A percentile compares a stretch with the other conserved stretches of the same genome.
Evolutionary conservation across 2,329 filamentous ascomycete species (phyloP).

Genomic region (Ilyonectria robusta): DNA sequence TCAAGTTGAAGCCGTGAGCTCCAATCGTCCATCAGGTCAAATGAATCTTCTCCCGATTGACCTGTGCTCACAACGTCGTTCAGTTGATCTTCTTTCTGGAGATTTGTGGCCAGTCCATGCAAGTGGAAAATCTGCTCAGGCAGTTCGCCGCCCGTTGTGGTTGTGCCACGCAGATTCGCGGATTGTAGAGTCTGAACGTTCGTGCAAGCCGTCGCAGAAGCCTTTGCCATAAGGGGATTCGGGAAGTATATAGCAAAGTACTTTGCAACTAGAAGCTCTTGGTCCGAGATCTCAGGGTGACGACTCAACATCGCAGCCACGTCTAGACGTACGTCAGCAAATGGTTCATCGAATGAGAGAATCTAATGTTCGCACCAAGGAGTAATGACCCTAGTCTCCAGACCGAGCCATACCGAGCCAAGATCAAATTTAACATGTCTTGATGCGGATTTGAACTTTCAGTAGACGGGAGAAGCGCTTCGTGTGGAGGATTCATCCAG

Average conservation of each 20-base stretch:
- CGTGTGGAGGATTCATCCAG: not conserved
- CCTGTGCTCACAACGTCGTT: too few relatives aligned
- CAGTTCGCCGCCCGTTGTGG: too few relatives aligned
- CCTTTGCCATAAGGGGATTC: not conserved
- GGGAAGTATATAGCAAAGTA: slow-evolving; percentile 2
- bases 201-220: too few relatives aligned
- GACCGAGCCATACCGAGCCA: not conserved
- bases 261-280: not conserved
- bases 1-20: not conserved
- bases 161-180: too few relatives aligned
- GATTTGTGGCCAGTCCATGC: too few relatives aligned
- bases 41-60: not conserved
- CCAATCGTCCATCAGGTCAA: not conserved
- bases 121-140: too few relatives aligned
- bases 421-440: not conserved
- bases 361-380: not conserved
- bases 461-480: not conserved
- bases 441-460: not conserved
- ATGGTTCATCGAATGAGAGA: not conserved
- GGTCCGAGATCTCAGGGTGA: not conserved
- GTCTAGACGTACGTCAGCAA: not conserved
- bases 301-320: not conserved
- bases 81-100: too few relatives aligned
- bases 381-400: not conserved
- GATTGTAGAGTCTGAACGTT: too few relatives aligned